Conservation (phyloP, 305 asterid genomes). For the Fraxinus angustifolia region DNA sequence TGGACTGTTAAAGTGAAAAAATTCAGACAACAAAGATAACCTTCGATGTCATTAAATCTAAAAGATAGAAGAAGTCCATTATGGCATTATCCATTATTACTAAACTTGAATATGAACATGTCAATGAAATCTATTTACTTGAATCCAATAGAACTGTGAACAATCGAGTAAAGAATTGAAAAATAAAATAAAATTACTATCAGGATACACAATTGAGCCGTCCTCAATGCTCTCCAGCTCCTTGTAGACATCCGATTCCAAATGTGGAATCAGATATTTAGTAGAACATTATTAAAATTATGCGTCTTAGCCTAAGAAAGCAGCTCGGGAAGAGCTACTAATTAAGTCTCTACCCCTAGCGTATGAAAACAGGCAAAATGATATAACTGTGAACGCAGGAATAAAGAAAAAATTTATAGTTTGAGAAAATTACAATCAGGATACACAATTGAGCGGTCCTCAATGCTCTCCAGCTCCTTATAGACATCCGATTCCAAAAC, state of each 20-base stretch:
- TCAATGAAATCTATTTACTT: background rate
- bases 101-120: background rate
- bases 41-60: background rate
- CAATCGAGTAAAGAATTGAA: background rate
- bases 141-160: background rate
- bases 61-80: background rate
- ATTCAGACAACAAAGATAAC: background rate
- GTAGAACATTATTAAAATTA: too few relatives aligned
- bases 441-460: constrained; percentile 61
- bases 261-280: constrained; percentile 13
- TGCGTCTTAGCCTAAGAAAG: too few relatives aligned
- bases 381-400: background rate
- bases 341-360: too few relatives aligned
- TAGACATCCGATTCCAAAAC: constrained; percentile 82
- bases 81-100: background rate
- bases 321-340: too few relatives aligned
- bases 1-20: background rate
- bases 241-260: constrained; percentile 77
- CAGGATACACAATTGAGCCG: constrained; percentile 70
- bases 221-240: constrained; percentile 64
- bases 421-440: constrained; percentile 69
- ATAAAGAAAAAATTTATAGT: background rate
- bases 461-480: constrained; percentile 57
- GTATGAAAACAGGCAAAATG: too few relatives aligned
- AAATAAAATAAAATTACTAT: constrained; percentile 48